Conservation (phyloP, 345 rosid species). For the Dimocarpus longan region DNA sequence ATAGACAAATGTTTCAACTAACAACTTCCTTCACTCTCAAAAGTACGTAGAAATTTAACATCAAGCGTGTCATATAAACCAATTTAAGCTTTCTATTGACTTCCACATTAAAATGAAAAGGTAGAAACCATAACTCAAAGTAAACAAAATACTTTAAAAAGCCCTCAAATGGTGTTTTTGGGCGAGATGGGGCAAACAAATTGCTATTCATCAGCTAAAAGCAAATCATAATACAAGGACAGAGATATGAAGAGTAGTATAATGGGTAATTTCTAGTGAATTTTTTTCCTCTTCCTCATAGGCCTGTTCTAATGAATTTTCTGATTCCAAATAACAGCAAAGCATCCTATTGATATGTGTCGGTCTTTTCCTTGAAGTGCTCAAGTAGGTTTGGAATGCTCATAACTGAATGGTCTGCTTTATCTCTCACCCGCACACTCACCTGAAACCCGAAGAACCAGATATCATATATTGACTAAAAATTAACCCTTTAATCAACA, state of each 20-base stretch:
- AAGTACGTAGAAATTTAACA: background rate
- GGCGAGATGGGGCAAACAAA: background rate
- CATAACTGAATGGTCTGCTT: conserved; percentile 61
- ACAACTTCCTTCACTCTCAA: background rate
- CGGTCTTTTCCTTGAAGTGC: conserved; percentile 57
- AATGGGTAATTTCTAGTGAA: background rate
- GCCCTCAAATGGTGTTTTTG: background rate
- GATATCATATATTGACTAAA: background rate
- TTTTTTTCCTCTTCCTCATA: background rate
- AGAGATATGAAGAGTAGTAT: background rate
- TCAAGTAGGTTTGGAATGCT: conserved; percentile 56
- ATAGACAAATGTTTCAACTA: background rate
- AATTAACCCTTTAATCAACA: background rate
- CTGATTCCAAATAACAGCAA: background rate
- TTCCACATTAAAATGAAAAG: background rate
- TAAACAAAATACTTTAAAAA: background rate
- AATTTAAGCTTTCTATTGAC: too few species aligned
- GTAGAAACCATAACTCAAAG: background rate
- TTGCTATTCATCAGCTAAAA: background rate
- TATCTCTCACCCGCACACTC: conserved; percentile 76
- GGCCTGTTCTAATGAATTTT: background rate
- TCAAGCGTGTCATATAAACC: background rate
- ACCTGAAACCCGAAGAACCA: conserved; percentile 50
- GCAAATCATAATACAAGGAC: background rate
- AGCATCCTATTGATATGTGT: conserved; percentile 48